phyloP scores from a whole-genome alignment of 148 eudicot genomes.

The Rhododendron griersonianum region DNA sequence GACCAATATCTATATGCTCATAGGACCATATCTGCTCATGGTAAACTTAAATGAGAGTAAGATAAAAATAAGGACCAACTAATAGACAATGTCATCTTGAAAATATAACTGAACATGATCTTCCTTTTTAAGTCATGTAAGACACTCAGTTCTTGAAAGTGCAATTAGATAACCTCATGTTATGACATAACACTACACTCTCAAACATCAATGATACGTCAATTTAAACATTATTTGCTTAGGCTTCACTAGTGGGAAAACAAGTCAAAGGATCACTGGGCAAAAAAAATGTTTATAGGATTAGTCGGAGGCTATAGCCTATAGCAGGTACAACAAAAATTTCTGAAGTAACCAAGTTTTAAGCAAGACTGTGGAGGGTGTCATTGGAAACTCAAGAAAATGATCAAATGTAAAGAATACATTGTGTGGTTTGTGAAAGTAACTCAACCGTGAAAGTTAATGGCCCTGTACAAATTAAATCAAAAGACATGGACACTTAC shows the following conservation, averaged over 20 bases:
- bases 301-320: background rate
- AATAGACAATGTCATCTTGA: background rate
- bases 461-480: background rate
- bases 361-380: background rate
- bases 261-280: background rate
- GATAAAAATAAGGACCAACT: background rate
- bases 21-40: constrained; percentile 64
- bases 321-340: background rate
- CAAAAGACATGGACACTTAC: constrained; percentile 29
- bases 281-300: background rate
- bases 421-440: background rate
- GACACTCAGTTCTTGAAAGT: background rate
- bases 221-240: background rate
- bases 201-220: background rate
- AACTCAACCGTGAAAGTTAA: background rate
- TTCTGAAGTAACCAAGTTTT: background rate
- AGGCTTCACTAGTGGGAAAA: background rate
- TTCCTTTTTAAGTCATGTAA: background rate
- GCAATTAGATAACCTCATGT: background rate
- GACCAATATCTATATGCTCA: constrained; percentile 62
- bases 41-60: background rate
- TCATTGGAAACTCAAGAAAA: background rate
- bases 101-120: background rate
- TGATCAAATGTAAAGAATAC: background rate
- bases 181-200: background rate